Base-by-base conservation (phyloP, 306 rosid species). In the Quercus engelmannii region DNA sequence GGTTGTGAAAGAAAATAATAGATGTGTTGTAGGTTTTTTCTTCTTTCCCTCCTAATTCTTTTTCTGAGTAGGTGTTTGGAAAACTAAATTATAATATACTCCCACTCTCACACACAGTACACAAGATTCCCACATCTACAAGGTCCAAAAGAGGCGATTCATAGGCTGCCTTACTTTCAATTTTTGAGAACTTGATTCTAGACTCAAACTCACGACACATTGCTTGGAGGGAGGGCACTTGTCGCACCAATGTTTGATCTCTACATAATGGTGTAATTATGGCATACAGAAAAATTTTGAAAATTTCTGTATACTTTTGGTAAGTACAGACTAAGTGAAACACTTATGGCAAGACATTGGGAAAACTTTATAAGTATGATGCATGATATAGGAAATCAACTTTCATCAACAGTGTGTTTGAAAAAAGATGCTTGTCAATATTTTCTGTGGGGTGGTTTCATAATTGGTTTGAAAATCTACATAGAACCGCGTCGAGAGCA, bases 371-470 rank as follows among this genome's bases (percentile, higher is more conserved):
- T 3, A 64, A 64, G 41, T 64, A 15, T 3, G 46, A 8, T 19
- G 20, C 41, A 63, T 18, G 35, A 4, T 31, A 31, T 17, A 35
- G 52, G 38, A 59, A 67, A 67, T 67, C 52, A 35, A 35, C 72
- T 67, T 33, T 67, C 21, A 35, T 35, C 25, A 33, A 67, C n/a
- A 67, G 20, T 19, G 18, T 18, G 26, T 33, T 35, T 4, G 52
- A 67, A 35, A 67, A 67, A 67, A 54, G 62, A 49, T 75, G 69
- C 73, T 78, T 65, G 78, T 51, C 13, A 61, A 81, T 75, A 85
- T 81, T 85, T 81, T 80, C 79, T 41, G 73, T 67, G 41, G 75
- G 54, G 74, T 51, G 79, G 58, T 33, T 64, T 19, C 72, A 67
- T 19, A 67, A 67, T 67, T 67, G 52, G 6, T 31, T 15, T 17